Percentiles rank a stretch among this genome's conserved stretches.
Conservation (phyloP, 2,329 filamentous ascomycete genomes). For the Arthrobotrys entomopaga region DNA sequence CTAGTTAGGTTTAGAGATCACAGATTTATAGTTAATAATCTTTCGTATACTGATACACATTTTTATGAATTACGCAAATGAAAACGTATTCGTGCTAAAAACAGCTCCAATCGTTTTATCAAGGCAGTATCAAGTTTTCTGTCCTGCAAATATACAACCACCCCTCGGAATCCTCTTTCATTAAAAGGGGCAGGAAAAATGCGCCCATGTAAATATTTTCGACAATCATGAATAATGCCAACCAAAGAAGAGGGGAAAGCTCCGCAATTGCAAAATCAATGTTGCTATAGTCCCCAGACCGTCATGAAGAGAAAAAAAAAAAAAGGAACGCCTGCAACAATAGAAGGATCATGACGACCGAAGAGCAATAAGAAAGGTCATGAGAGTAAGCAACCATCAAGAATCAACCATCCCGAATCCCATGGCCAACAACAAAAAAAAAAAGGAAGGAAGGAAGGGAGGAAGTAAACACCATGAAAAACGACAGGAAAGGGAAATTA, state of each 20-base stretch:
- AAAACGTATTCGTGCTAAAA: too few relatives aligned
- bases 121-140: not conserved
- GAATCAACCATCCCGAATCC: conserved; percentile 31
- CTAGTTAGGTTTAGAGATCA: too few relatives aligned
- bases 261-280: conserved; percentile 28
- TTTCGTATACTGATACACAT: not conserved
- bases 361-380: conserved; percentile 8
- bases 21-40: not conserved
- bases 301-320: conserved; percentile 27
- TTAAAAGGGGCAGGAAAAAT: not conserved
- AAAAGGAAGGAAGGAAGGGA: too few relatives aligned
- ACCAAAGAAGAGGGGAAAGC: conserved; percentile 21
- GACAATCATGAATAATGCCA: not conserved
- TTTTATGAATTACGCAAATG: too few relatives aligned
- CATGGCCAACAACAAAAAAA: conserved; percentile 23
- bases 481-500: conserved; percentile 7
- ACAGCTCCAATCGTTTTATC: not conserved
- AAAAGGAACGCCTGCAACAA: conserved; percentile 43
- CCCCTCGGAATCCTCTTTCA: not conserved
- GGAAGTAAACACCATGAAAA: conserved; percentile 4
- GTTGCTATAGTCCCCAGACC: conserved; percentile 40
- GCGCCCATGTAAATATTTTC: too few relatives aligned
- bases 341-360: conserved; percentile 16
- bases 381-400: conserved; percentile 21
- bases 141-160: conserved; percentile 4